Percentiles rank a stretch among this genome's conserved stretches.
These are phyloP conservation scores for Leishmania tropica DNA, from an alignment of 208 protist species.

Conservation along the genomic window DNA sequence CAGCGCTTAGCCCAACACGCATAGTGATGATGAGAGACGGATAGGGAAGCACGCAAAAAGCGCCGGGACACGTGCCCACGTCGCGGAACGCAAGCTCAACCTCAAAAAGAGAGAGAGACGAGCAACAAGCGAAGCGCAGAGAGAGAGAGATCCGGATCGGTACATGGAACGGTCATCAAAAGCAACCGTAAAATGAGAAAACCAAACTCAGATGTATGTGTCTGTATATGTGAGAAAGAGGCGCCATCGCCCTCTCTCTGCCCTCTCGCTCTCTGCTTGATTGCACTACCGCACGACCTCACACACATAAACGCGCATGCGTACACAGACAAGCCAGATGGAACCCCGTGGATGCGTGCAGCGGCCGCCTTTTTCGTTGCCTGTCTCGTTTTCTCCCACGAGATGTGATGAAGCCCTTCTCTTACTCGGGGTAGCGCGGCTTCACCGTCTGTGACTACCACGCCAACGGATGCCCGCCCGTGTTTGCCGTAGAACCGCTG, in stretches of 20 bases:
- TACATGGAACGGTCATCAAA: background rate
- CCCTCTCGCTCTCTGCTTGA: background rate
- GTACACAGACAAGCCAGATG: background rate
- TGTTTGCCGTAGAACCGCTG: background rate
- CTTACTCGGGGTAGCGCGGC: slow-evolving; percentile 36
- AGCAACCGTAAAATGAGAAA: background rate
- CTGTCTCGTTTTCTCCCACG: background rate
- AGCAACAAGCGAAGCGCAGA: background rate
- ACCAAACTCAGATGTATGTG: background rate
- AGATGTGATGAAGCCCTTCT: background rate
- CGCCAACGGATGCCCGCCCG: slow-evolving; percentile 28
- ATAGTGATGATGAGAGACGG: background rate
- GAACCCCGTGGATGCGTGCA: background rate
- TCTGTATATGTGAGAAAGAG: background rate
- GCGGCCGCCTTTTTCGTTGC: background rate
- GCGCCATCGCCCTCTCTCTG: background rate
- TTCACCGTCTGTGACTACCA: slow-evolving; percentile 53
- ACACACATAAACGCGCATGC: background rate
- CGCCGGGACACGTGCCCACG: background rate
- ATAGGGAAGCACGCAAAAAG: background rate
- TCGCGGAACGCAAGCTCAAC: background rate
- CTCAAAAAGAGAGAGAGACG: background rate
- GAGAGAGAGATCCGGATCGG: background rate
- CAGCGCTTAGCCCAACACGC: background rate
- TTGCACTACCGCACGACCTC: background rate